Percentiles rank a stretch among this genome's conserved stretches.
Evolutionary conservation across 139 green algal genomes (phyloP).

Genomic region (Asterochloris erici): DNA sequence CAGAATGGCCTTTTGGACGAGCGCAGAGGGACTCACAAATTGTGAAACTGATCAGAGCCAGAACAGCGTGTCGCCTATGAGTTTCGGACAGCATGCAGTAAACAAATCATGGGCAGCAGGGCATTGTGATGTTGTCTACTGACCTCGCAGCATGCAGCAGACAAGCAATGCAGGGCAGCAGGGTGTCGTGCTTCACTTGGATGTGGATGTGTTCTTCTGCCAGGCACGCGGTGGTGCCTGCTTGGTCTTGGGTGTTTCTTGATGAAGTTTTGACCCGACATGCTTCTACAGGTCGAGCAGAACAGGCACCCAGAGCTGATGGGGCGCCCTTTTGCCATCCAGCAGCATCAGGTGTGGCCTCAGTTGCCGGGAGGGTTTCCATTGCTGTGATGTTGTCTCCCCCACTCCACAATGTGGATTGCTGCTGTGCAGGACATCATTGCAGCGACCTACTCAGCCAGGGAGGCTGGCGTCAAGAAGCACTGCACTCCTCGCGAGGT

Average conservation of each 20-base stretch:
- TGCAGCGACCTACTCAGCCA: constrained; percentile 36
- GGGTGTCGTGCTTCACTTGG: constrained; percentile 46
- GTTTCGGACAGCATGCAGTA: no score
- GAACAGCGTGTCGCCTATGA: no score
- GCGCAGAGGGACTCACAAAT: no score
- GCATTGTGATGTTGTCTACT: no score
- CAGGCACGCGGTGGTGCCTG: constrained; percentile 28
- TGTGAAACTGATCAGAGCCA: no score
- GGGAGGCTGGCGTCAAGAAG: constrained; percentile 50
- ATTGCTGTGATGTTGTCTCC: no score
- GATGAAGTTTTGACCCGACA: background rate
- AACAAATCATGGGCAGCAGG: no score
- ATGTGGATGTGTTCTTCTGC: constrained; percentile 63
- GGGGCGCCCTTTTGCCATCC: constrained; percentile 45
- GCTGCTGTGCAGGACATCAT: background rate
- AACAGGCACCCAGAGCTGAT: constrained; percentile 30
- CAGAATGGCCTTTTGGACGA: no score
- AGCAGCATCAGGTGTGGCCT: constrained; percentile 66
- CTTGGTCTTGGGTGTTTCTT: background rate
- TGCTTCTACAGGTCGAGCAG: constrained; percentile 46
- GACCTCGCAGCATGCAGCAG: no score
- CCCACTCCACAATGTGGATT: background rate
- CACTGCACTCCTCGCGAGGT: constrained; percentile 55
- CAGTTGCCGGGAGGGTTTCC: background rate
- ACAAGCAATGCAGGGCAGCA: no score